Evolutionary conservation across 139 green algal species (phyloP), one percentile per base, ranked within the genome.

Genomic region (Desmodesmus armatus): DNA sequence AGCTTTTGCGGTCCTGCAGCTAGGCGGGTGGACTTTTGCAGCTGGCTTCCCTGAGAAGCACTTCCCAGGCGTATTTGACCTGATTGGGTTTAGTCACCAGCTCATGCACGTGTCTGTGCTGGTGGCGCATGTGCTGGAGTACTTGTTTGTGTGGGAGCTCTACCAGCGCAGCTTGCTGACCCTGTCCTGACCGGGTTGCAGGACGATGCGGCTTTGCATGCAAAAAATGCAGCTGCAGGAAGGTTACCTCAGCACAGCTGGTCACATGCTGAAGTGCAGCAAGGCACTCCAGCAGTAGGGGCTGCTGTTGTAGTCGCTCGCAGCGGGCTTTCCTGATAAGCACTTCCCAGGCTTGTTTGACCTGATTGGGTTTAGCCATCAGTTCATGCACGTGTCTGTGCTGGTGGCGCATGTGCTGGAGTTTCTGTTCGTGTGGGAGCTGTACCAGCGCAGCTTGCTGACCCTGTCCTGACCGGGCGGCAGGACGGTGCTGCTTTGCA

Each of bases 381-480:
- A 81, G 41, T n/a, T 82, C 37, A 87, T 87, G 82, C 82, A 87
- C 47, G 82, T 87, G 40, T 70, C 41, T 43, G 82, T 58, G 23
- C 40, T 55, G 5, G 11, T 71, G 11, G 82, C 82, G 33, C 82
- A 87, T 78, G 58, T 76, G 51, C 41, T 87, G 29, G 72, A 87
- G 82, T 82, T 83, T 29, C 0, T 43, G 25, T 87, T 87, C 37
- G 58, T 87, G 40, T 79, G 55, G 55, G 41, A 83, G 82, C 66
- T 87, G 58, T 39, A 71, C 41, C 29, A 71, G 55, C 71, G 31
- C n/a, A 51, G 51, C 33, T 58, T 71, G 76, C 73, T 79, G 43
- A n/a, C n/a, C n/a, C n/a, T n/a, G n/a, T n/a, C n/a, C n/a, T n/a
- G n/a, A n/a, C n/a, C n/a, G n/a, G n/a, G n/a, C n/a, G n/a, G n/a